Evolutionary conservation across 192 early-diverging fungal genomes (phyloP), one percentile per base, ranked within the genome.

Genomic region (Phycomyces nitens): DNA sequence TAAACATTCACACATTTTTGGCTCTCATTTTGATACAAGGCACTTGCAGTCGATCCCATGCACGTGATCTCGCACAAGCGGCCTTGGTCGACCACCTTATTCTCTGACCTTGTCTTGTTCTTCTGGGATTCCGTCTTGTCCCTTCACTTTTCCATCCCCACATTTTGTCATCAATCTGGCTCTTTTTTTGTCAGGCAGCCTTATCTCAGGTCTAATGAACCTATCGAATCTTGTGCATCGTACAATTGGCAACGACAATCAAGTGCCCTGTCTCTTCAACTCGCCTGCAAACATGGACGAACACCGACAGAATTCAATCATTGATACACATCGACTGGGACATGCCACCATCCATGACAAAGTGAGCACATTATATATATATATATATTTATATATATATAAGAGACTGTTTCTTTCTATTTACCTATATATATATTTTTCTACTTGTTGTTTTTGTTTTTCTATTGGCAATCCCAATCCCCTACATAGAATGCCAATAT

Each of bases 181-280:
- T 18, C 18, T 47, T 47, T 7, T 34, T 34, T 7, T 34, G 7
- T 34, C 29, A 34, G 29, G 29, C 29, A 34, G 29, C 29, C 2
- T 34, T 34, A 34, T 34, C 29, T 50, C 47, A 50, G 14, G 14
- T 50, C 16, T 50, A 39, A 65, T 65, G 64, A 65, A 65, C 55
- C 64, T 65, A 26, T 65, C 64, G n/a, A 27, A 65, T 65, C 64
- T 65, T 56, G 64, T 65, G 20, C 64, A 65, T 57, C 23, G 64
- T 38, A 57, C 64, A 56, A 40, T 42, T 24, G 55, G 64, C 40
- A 53, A 56, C 42, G 54, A 50, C 38, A 49, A 65, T 3, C 44
- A 14, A n/a, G 18, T n/a, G 44, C 44, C 18, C 44, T 47, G 44
- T 18, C 18, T 18, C 12, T 47, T 47, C 11, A 18, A 47, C 44